Percentiles rank a stretch among this genome's conserved stretches.
Conservation (phyloP, 2,329 filamentous ascomycete genomes). For the Fusarium mexicanum region DNA sequence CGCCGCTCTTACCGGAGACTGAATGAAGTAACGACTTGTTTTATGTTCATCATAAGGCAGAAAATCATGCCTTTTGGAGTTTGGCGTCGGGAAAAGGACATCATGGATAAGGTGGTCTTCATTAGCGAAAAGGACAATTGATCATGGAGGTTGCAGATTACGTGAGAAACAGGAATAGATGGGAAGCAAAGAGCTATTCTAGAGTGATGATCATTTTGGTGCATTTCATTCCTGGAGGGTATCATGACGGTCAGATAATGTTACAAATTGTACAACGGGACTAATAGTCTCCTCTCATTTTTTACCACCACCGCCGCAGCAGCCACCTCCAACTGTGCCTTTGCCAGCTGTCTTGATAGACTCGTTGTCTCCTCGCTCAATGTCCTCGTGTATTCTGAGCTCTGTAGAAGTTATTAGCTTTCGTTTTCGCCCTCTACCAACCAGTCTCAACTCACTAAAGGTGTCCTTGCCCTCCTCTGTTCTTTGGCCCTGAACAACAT, state of each 20-base stretch:
- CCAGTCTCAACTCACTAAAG: constrained; percentile 60
- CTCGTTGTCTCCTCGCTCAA: constrained; percentile 92
- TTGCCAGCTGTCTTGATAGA: constrained; percentile 74
- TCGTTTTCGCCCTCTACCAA: not conserved
- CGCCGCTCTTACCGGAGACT: constrained; percentile 85
- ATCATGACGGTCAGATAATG: constrained; percentile 45
- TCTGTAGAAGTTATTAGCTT: constrained; percentile 60
- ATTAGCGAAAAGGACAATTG: constrained; percentile 33
- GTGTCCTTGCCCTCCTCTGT: constrained; percentile 54
- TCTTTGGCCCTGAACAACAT: constrained; percentile 84
- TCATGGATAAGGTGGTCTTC: constrained; percentile 18
- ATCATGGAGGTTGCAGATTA: constrained; percentile 15
- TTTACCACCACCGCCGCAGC: constrained; percentile 47
- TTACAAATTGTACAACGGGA: constrained; percentile 45
- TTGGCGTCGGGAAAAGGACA: constrained; percentile 28
- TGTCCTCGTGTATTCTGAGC: constrained; percentile 88
- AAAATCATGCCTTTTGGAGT: constrained; percentile 41
- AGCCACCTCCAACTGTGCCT: constrained; percentile 40
- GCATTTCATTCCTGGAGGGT: constrained; percentile 43
- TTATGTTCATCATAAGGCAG: constrained; percentile 15
- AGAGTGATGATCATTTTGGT: constrained; percentile 32
- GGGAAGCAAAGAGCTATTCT: constrained; percentile 10
- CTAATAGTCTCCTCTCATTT: constrained; percentile 37
- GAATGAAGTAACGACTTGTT: constrained; percentile 47
- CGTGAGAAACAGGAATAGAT: constrained; percentile 19